Evolutionary conservation across 2,329 filamentous ascomycete genomes (phyloP), one percentile per base, ranked within the genome.

Genomic region (Teratosphaeria zuluensis): DNA sequence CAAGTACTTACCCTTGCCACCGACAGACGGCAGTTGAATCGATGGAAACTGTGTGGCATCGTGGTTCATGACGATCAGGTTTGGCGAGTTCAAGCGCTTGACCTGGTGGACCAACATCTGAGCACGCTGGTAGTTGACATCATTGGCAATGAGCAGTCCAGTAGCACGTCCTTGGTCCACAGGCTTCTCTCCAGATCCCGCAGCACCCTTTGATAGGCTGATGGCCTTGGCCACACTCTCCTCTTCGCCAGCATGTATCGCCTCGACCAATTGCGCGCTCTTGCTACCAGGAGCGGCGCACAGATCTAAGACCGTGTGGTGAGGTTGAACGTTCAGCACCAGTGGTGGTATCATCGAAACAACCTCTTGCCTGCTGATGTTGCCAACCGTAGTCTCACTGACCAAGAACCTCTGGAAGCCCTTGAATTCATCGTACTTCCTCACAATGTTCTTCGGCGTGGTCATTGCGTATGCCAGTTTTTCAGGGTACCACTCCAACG

Each of bases 281-380:
- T 99, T 99, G 79, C 92, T 97, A 61, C 94, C 94, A 1, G 94
- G 94, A 0, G 94, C 94, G 60, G 94, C 94, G 75, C 94, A 99
- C 78, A 99, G 86, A 74, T 99, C 94, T 66, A 99, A 78, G 9
- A 96, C 92, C 1, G 87, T 88, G 87, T 96, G 95, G 56, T 92
- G 90, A 4, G 94, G 92, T 66, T 85, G 84, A 55, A 97, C 81
- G 69, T 97, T 92, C 80, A 99, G 88, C 67, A 97, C 80, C 66
- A 97, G 82, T 30, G 94, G 94, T 30, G 94, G 94, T 63, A 99
- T 97, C 94, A 99, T 99, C 78, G 90, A 96, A 69, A 99, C 94
- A 52, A 96, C 88, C 77, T 99, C 94, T 75, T 99, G 94, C 68
- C 94, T 85, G 75, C 89, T 96, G 69, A 99, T 97, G 74, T 97